Base-by-base conservation (phyloP, 257 asterid species). In the Solanum sitiens region DNA sequence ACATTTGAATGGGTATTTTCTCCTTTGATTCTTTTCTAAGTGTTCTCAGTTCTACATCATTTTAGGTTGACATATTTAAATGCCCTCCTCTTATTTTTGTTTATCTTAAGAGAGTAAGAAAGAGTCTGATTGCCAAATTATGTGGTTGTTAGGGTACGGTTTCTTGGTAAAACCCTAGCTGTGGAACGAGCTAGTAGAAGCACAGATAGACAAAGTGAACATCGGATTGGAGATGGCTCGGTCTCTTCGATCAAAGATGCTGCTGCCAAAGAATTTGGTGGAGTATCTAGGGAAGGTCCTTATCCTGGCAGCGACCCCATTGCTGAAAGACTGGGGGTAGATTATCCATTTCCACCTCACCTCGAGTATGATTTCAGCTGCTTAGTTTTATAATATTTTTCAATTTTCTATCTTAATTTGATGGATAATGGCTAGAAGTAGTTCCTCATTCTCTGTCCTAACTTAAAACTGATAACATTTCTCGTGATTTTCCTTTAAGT, bases 321-420 rank as follows among this genome's bases (percentile, higher is more conserved):
- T 91, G 98, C 98, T 33, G 91, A 92, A 88, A 94, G 94, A 88
- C 98, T 97, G 61, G 99, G 98, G 33, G 92, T 97, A 77, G 96
- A 95, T 83, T 95, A 97, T 89, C 98, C 98, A 71, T 97, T 95
- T 92, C 98, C 98, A 9, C 98, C 98, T 44, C 93, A 93, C 89
- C 98, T 97, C 67, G 98, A 97, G 99, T 96, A 93, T 80, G 98
- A 87, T 59, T 87, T 90, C 82, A 47, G 45, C 71, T 88, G 82
- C 86, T 53, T 74, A 25, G 33, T 80, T 47, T 30, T 27, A 15
- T 15, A 8, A 2, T 11, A 0, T 80, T 50, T 80, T 80, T 10
- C 67, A 80, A 25, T 45, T 79, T 79, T 79, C 67, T 47, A 80
- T 47, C 27, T 50, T 16, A 50, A 30, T 47, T 80, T 80, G 68